Evolutionary conservation across 129 eudicot species (phyloP).

Genomic region (Glebionis coronaria): DNA sequence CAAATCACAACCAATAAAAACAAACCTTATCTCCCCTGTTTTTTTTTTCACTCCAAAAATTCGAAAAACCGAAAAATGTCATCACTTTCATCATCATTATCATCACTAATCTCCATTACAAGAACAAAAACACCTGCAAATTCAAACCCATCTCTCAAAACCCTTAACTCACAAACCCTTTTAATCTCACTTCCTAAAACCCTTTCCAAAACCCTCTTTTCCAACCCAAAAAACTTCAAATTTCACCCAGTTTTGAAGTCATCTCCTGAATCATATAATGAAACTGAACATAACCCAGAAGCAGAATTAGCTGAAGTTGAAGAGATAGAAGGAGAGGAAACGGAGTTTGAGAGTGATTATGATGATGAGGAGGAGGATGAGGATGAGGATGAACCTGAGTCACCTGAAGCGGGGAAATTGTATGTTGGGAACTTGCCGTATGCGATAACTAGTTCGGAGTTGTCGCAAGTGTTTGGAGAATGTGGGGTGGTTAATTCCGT

Average conservation of each 20-base stretch:
- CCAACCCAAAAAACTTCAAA: constrained; percentile 29
- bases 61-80: background rate
- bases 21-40: constrained; percentile 17
- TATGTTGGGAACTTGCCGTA: constrained; percentile 91
- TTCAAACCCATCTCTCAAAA: background rate
- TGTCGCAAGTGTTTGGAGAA: constrained; percentile 70
- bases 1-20: constrained; percentile 1
- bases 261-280: constrained; percentile 29
- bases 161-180: constrained; percentile 4
- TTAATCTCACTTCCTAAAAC: constrained; percentile 29
- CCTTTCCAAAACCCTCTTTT: constrained; percentile 34
- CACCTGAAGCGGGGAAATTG: constrained; percentile 60
- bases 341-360: constrained; percentile 24
- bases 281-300: constrained; percentile 30
- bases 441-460: constrained; percentile 64
- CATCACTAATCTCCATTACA: constrained; percentile 34
- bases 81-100: constrained; percentile 26
- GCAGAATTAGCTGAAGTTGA: constrained; percentile 22
- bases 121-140: constrained; percentile 1
- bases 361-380: constrained; percentile 25
- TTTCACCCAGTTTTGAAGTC: constrained; percentile 13
- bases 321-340: constrained; percentile 22
- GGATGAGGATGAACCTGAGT: constrained; percentile 25
- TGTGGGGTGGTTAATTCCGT: constrained; percentile 65
- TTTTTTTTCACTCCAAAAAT: background rate